Base-by-base conservation (phyloP, 768 basidiomycete species). In the Mycena latifolia region DNA sequence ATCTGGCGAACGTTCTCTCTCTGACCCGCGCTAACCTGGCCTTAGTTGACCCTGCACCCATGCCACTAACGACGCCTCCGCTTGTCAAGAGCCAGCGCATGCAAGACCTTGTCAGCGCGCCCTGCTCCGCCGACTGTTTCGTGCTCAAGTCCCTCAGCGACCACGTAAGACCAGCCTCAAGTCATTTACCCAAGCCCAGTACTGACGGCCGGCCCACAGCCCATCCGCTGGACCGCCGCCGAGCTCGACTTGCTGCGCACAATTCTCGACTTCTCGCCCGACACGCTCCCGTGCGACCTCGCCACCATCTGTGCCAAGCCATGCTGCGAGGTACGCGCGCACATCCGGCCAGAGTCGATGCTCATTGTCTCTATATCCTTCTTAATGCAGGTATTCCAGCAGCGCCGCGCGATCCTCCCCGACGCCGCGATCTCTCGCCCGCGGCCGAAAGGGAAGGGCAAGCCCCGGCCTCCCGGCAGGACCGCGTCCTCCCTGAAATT, bases 231-330 rank as follows among this genome's bases (percentile, higher is more conserved):
- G 85, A 73, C 67, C 10, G 65, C 70, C 22, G 52, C 71, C 0
- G 85, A 88, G 8, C 58, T 79, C 5, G 79, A 84, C 37, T 66
- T 76, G 0, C 71, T 91, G 3, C 73, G 68, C 24, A 75, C 74
- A 2, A 71, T 87, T 7, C 75, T 86, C 12, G 75, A 81, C 18
- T 73, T 85, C 25, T 76, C 79, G 0, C 84, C 85, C 9, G 82
- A 88, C 50, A 72, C 77, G 5, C 73, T 77, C 0, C 80, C 89
- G 0, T 92, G 91, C 66, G 82, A 88, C 50, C 75, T 91, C 15
- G 85, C 88, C 20, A 72, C 78, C 1, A 75, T 91, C 18, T 86
- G 86, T 72, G 79, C 79, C 12, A 88, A 86, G 65, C 85, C 89
- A 7, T 92, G 91, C 73, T 74, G 76, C 29, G 88, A 92, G 79